Conservation (phyloP, 805 yeast species). For the Yarrowia osloensis region DNA sequence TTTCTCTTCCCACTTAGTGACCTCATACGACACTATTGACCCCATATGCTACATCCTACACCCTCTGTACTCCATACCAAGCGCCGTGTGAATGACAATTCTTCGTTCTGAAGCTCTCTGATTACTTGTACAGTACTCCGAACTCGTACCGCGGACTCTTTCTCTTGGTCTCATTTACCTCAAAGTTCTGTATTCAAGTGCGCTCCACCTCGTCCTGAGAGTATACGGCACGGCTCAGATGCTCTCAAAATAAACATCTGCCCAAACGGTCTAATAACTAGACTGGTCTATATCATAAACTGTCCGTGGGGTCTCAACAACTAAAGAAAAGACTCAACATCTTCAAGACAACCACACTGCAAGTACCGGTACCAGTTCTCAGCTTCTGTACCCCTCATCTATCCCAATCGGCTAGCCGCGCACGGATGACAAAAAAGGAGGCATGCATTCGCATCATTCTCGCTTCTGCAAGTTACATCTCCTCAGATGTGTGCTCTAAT, state of each 20-base stretch:
- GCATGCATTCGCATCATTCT: constrained; percentile 9
- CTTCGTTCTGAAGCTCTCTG: too few relatives aligned
- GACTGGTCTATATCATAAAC: background rate
- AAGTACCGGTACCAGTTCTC: background rate
- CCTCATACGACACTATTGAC: too few relatives aligned
- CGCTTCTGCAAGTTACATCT: constrained; percentile 9
- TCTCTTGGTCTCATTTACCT: too few relatives aligned
- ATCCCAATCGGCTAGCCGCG: background rate
- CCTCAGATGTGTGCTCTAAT: background rate
- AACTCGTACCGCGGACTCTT: too few relatives aligned
- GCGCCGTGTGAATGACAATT: too few relatives aligned
- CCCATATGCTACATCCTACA: too few relatives aligned
- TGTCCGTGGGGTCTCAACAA: too few relatives aligned
- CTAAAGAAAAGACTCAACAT: too few relatives aligned
- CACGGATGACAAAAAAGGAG: background rate
- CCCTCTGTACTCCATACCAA: too few relatives aligned
- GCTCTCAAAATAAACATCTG: background rate
- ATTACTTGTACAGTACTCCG: too few relatives aligned
- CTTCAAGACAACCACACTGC: background rate
- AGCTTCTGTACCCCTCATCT: background rate
- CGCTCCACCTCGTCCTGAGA: background rate
- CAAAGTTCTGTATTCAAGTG: background rate
- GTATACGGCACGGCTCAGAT: background rate
- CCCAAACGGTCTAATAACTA: background rate
- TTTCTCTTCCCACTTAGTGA: too few relatives aligned